A percentile compares a stretch with the other conserved stretches of the same genome.
Conservation (phyloP, 352 stramenopile species). For the Phytophthora tentaculata region DNA sequence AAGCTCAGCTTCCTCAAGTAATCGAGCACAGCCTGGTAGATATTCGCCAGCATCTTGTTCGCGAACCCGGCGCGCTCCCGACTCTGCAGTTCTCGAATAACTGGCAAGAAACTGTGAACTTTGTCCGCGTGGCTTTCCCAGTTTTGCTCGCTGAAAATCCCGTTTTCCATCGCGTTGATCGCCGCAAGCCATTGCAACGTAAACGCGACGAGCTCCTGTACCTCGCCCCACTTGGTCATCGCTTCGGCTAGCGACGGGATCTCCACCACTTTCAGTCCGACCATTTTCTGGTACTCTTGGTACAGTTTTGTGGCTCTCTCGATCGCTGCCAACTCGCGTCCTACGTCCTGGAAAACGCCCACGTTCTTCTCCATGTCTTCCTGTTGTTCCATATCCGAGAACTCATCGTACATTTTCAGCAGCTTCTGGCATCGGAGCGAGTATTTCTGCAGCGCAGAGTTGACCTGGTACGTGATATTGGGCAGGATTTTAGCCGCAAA, state of each 20-base stretch:
- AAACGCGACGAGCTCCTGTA: constrained; percentile 63
- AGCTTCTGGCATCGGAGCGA: constrained; percentile 57
- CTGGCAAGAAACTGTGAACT: constrained; percentile 43
- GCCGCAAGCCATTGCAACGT: constrained; percentile 52
- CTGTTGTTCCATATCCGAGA: constrained; percentile 48
- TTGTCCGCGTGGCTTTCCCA: constrained; percentile 52
- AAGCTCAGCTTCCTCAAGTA: constrained; percentile 58
- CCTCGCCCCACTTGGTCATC: constrained; percentile 53
- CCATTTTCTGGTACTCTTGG: constrained; percentile 74
- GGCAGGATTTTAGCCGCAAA: constrained; percentile 72
- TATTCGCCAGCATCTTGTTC: constrained; percentile 44
- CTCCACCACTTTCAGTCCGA: constrained; percentile 66
- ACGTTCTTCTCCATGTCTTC: constrained; percentile 69
- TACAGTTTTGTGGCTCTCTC: constrained; percentile 63
- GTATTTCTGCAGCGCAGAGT: constrained; percentile 59
- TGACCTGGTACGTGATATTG: constrained; percentile 74
- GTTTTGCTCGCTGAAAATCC: constrained; percentile 69
- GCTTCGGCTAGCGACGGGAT: constrained; percentile 56
- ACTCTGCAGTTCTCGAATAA: constrained; percentile 44
- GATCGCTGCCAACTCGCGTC: constrained; percentile 53
- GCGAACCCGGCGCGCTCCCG: constrained; percentile 40
- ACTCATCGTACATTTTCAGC: constrained; percentile 58
- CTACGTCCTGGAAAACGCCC: constrained; percentile 55
- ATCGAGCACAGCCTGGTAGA: constrained; percentile 39
- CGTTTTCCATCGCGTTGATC: constrained; percentile 65